Evolutionary conservation across 805 yeast genomes (phyloP), one percentile per base, ranked within the genome.

Genomic region (Grigorovia humatica): DNA sequence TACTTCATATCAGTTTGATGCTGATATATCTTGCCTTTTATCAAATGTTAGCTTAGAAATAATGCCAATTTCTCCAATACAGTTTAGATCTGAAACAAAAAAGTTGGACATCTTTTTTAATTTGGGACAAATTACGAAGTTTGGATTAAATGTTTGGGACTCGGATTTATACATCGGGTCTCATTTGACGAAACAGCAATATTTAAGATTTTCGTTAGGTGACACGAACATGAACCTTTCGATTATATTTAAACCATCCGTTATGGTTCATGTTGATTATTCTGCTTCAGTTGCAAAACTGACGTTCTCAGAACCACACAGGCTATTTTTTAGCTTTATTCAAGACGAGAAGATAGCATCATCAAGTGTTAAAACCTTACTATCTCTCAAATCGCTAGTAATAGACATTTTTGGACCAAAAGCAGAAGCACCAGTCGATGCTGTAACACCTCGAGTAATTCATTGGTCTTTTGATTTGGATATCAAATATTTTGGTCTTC

Each of bases 261-360:
- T 46, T 2, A 20, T 45, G 8, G 48, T 53, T 13, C 53, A 54
- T 40, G 18, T 48, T 4, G 47, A 50, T 6, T 17, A 58, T 9
- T 54, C 60, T 7, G 55, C 61, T 8, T 60, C 65, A 4, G 50
- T 63, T 18, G 52, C 58, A 9, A 64, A 64, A 43, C 35, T 63
- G 46, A 64, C 66, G 1, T 50, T 62, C 35, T 59, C 62, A 9
- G 70, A 65, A 27, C 67, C 68, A 3, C 61, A 61, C 27, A 55
- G 62, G 43, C 49, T 64, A 18, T 17, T 62, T 11, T 50, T 54
- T 9, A 59, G 64, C 50, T 56, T 60, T 43, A 43, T 59, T 12
- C 62, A 63, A 45, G 70, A 65, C 45, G 63, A 64, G 48, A 55
- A 58, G 30, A 49, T 55, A n/a, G 55, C 59, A 19, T 55, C 55